Conservation (phyloP, 2,329 filamentous ascomycete species). For the Colletotrichum godetiae region DNA sequence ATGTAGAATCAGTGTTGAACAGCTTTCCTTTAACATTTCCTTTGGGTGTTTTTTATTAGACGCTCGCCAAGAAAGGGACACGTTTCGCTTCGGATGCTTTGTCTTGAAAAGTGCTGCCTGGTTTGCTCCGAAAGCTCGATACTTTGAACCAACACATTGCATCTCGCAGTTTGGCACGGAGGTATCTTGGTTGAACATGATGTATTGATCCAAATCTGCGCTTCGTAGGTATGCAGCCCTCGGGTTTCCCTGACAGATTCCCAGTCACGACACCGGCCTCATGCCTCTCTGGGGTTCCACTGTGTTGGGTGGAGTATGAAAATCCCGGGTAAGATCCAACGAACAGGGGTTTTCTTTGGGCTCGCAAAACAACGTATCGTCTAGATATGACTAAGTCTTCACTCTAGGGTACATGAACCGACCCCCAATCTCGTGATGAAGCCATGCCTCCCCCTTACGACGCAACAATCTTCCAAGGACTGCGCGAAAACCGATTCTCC, state of each 20-base stretch:
- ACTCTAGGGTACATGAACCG: background rate
- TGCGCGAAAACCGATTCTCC: conserved; percentile 43
- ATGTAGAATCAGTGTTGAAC: background rate
- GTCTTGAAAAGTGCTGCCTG: background rate
- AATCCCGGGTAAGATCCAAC: too few species aligned
- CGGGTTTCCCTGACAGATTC: too few species aligned
- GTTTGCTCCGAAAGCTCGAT: background rate
- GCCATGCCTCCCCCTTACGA: background rate
- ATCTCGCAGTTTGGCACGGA: background rate
- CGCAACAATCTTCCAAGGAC: conserved; percentile 3
- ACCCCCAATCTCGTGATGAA: background rate
- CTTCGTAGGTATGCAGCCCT: too few species aligned
- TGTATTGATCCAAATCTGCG: rapidly evolving
- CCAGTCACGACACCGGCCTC: too few species aligned
- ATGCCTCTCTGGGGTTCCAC: too few species aligned
- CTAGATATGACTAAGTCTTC: too few species aligned
- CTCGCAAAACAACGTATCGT: too few species aligned
- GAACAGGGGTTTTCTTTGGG: too few species aligned
- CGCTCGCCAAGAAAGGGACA: background rate
- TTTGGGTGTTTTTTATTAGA: background rate
- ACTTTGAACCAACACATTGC: background rate
- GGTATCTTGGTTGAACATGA: too few species aligned
- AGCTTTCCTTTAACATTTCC: background rate
- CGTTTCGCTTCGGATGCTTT: background rate
- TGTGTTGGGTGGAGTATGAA: too few species aligned